Percentiles rank a stretch among this genome's conserved stretches.
Conservation (phyloP, 2,329 filamentous ascomycete species). For the Aureobasidium sp. region DNA sequence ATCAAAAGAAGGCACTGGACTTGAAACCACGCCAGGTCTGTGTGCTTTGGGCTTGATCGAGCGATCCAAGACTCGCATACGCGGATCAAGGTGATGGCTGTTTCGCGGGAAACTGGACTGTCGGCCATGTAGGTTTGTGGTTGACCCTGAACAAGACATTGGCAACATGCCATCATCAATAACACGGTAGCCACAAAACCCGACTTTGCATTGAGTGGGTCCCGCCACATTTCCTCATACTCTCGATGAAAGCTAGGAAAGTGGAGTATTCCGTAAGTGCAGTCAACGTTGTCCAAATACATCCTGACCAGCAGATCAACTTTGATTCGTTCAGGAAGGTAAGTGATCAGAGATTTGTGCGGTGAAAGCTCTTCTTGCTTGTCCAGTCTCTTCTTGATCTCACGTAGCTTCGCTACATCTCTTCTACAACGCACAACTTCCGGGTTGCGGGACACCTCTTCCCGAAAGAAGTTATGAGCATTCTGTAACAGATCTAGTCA, state of each 20-base stretch:
- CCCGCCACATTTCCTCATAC: slow-evolving; percentile 43
- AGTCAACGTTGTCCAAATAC: slow-evolving; percentile 48
- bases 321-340: slow-evolving; percentile 31
- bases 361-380: slow-evolving; percentile 19
- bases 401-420: slow-evolving; percentile 24
- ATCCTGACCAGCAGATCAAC: slow-evolving; percentile 38
- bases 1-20: slow-evolving; percentile 45
- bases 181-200: slow-evolving; percentile 37
- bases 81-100: slow-evolving; percentile 33
- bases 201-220: slow-evolving; percentile 21
- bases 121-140: slow-evolving; percentile 36
- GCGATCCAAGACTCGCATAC: slow-evolving; percentile 37
- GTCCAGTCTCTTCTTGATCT: slow-evolving; percentile 18
- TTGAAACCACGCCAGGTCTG: slow-evolving; percentile 45
- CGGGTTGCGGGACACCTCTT: slow-evolving; percentile 24
- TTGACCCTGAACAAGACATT: slow-evolving; percentile 25
- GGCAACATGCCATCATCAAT: slow-evolving; percentile 34
- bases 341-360: slow-evolving; percentile 30
- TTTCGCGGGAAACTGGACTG: slow-evolving; percentile 35
- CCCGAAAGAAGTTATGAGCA: slow-evolving; percentile 3
- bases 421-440: slow-evolving; percentile 29
- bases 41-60: slow-evolving; percentile 46
- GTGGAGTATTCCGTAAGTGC: slow-evolving; percentile 47
- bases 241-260: slow-evolving; percentile 46
- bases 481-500: neutral